Evolutionary conservation across 1,284 basidiomycete genomes (phyloP).

Genomic region (Golubevia pallescens): DNA sequence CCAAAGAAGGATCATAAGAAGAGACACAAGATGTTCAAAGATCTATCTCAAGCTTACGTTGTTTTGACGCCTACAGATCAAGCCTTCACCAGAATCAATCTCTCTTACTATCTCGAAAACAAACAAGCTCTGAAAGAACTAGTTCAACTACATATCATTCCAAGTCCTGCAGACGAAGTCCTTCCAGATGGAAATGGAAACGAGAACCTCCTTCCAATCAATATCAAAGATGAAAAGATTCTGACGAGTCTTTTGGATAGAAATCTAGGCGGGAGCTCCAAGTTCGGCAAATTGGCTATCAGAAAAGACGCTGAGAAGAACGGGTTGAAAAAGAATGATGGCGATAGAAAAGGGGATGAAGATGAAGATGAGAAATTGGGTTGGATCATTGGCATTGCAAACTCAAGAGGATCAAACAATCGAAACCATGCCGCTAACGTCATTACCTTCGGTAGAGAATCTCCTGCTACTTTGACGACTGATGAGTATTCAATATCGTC

Average conservation of each 20-base stretch:
- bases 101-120: conserved; percentile 75
- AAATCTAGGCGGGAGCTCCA: conserved; percentile 65
- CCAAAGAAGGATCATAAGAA: not conserved
- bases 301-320: conserved; percentile 66
- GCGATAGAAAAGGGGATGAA: not conserved
- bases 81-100: conserved; percentile 86
- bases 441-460: conserved; percentile 80
- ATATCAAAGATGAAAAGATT: conserved; percentile 73
- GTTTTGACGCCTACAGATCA: conserved; percentile 88
- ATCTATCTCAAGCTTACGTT: conserved; percentile 68
- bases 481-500: no score
- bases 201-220: conserved; percentile 14
- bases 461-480: conserved; percentile 65
- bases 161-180: conserved; percentile 35
- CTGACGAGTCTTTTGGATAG: conserved; percentile 77
- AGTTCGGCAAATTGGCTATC: conserved; percentile 83
- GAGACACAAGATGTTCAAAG: not conserved
- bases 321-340: not conserved
- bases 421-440: conserved; percentile 75
- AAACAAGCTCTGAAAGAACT: conserved; percentile 74
- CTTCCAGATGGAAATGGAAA: not conserved
- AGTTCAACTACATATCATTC: conserved; percentile 88
- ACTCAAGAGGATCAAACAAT: conserved; percentile 76
- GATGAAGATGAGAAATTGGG: conserved; percentile 65
- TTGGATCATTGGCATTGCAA: conserved; percentile 87